These are phyloP conservation scores for Penicillium paxilli DNA, from an alignment of 495 filamentous ascomycete genomes.

Conservation along the genomic window DNA sequence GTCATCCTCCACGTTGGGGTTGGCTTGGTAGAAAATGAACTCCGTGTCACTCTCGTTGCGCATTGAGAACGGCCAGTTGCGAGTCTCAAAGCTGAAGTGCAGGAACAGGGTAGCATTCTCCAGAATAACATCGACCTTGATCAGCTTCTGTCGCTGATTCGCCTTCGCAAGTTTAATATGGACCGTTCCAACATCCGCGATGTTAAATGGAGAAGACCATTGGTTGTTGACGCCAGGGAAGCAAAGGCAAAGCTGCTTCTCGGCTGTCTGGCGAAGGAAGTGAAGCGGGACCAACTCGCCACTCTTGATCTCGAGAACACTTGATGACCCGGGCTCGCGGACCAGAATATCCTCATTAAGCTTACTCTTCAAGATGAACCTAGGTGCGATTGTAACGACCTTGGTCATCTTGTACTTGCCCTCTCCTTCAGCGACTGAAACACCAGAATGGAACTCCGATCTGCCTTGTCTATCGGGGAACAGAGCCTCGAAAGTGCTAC, in stretches of 20 bases:
- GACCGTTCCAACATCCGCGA: conserved; percentile 85
- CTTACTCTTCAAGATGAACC: conserved; percentile 93
- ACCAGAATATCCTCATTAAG: conserved; percentile 84
- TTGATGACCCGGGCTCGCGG: conserved; percentile 84
- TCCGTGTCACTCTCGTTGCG: conserved; percentile 95
- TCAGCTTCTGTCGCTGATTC: conserved; percentile 82
- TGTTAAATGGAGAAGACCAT: conserved; percentile 98
- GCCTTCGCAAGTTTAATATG: conserved; percentile 92
- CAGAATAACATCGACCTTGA: conserved; percentile 86
- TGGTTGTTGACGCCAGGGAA: conserved; percentile 95
- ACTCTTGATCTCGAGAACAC: conserved; percentile 70
- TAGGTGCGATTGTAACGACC: conserved; percentile 87
- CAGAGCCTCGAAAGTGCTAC: conserved; percentile 82
- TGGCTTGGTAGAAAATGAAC: conserved; percentile 91
- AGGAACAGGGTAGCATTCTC: conserved; percentile 92
- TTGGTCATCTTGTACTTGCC: conserved; percentile 98
- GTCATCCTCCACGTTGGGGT: conserved; percentile 76
- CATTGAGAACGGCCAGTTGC: conserved; percentile 98
- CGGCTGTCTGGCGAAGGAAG: conserved; percentile 73
- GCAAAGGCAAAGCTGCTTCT: conserved; percentile 89
- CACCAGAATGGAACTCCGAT: conserved; percentile 84
- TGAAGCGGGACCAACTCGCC: conserved; percentile 80
- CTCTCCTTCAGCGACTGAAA: conserved; percentile 84
- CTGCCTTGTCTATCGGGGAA: conserved; percentile 69
- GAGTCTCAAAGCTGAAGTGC: conserved; percentile 83